phyloP scores from a whole-genome alignment of 2,329 filamentous ascomycete species.

The Alternaria sp. region DNA sequence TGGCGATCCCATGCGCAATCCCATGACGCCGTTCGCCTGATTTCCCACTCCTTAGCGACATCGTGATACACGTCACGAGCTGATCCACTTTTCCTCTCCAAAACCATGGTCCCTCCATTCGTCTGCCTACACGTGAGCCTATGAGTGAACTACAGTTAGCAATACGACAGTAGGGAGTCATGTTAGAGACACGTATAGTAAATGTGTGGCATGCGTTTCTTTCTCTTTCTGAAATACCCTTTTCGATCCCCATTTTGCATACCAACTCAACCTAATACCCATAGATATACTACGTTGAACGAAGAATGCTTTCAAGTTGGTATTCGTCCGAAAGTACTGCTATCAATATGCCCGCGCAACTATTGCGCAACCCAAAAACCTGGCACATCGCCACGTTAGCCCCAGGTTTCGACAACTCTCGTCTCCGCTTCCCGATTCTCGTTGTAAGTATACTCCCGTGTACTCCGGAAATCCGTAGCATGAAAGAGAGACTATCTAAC shows the following conservation, averaged over 20 bases:
- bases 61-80: not conserved
- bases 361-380: not conserved
- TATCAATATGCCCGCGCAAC: not conserved
- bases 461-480: accelerated
- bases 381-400: not conserved
- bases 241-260: not conserved
- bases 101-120: not conserved
- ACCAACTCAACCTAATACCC: not conserved
- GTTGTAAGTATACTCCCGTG: not conserved
- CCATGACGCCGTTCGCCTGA: not conserved
- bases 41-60: not conserved
- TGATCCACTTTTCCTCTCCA: not conserved
- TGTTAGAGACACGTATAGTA: not conserved
- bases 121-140: not conserved
- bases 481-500: not conserved
- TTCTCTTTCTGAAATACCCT: not conserved
- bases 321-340: no score
- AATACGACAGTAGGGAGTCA: not conserved
- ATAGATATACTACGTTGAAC: accelerated
- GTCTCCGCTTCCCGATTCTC: not conserved
- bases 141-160: not conserved
- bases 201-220: not conserved
- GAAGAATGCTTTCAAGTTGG: no score
- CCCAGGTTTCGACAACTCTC: not conserved
- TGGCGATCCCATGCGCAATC: not conserved